phyloP scores from a whole-genome alignment of 2,329 filamentous ascomycete species.

The Mariannaea elegans region DNA sequence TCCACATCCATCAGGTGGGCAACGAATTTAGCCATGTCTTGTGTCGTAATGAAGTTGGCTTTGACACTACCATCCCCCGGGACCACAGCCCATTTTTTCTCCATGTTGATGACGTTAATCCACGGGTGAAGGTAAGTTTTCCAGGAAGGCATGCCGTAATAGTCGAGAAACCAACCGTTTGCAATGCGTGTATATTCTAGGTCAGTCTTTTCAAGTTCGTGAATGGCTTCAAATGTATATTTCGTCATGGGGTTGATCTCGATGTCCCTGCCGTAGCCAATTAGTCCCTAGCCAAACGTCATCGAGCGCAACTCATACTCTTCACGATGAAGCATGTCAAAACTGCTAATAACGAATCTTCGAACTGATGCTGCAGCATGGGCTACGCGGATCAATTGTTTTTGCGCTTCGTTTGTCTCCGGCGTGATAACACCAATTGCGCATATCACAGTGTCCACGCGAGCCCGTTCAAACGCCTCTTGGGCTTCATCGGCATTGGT shows the following conservation, averaged over 20 bases:
- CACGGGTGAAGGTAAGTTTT: conserved; percentile 33
- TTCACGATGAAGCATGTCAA: conserved; percentile 32
- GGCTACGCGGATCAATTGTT: conserved; percentile 28
- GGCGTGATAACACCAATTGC: conserved; percentile 30
- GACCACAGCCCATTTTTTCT: conserved; percentile 33
- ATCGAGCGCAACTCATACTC: neutral
- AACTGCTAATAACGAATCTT: conserved; percentile 35
- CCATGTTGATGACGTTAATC: conserved; percentile 36
- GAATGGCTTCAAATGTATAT: conserved; percentile 36
- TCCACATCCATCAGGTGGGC: conserved; percentile 30
- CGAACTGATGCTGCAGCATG: conserved; percentile 5
- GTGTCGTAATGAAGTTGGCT: conserved; percentile 34
- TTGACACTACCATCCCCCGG: conserved; percentile 22
- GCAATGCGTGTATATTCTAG: conserved; percentile 28
- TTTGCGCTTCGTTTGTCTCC: conserved; percentile 29
- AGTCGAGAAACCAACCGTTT: conserved; percentile 39
- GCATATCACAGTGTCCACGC: conserved; percentile 27
- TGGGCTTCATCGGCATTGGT: neutral
- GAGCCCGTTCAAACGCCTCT: conserved; percentile 5
- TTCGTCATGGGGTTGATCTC: conserved; percentile 27
- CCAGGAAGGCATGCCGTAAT: conserved; percentile 38
- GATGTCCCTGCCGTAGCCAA: conserved; percentile 17
- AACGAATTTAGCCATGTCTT: conserved; percentile 29
- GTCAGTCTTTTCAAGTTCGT: conserved; percentile 19
- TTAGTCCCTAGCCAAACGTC: rapidly evolving